Evolutionary conservation across 495 filamentous ascomycete genomes (phyloP).

Genomic region (Achaetomiella virescens): DNA sequence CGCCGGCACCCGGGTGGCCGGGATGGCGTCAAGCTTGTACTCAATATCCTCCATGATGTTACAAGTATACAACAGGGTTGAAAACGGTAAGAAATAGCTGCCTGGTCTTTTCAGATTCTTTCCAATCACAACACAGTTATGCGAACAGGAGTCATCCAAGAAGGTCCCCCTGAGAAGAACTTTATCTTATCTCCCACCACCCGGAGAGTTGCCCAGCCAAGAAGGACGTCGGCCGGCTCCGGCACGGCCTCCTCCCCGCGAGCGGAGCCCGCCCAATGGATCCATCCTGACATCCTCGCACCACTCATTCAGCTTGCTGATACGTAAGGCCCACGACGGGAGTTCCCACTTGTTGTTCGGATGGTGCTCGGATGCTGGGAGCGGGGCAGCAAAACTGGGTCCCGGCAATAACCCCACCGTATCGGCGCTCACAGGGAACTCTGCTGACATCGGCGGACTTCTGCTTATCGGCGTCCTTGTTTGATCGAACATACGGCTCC

Average conservation of each 20-base stretch:
- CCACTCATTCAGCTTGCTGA: constrained; percentile 1
- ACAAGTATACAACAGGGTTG: neutral
- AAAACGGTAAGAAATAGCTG: neutral
- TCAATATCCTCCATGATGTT: constrained; percentile 28
- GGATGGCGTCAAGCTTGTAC: constrained; percentile 44
- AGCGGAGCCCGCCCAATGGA: constrained; percentile 1
- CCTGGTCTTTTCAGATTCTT: neutral
- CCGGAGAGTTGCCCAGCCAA: neutral
- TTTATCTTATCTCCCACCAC: neutral
- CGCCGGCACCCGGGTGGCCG: constrained; percentile 43
- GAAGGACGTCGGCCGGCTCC: constrained; percentile 24
- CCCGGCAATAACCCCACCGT: too few species aligned
- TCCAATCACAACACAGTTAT: neutral
- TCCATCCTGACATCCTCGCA: neutral
- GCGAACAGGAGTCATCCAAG: neutral
- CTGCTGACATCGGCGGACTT: too few species aligned
- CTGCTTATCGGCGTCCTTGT: too few species aligned
- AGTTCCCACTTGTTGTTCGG: neutral
- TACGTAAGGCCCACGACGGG: constrained; percentile 4
- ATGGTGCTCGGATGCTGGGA: too few species aligned
- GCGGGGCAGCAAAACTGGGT: too few species aligned
- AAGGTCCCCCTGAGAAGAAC: neutral
- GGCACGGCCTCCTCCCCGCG: neutral
- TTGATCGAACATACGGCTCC: too few species aligned
- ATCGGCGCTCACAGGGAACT: too few species aligned